Percentiles rank a stretch among this genome's conserved stretches.
Conservation (phyloP, 164 flowering plant genomes). For the Platanus orientalis region DNA sequence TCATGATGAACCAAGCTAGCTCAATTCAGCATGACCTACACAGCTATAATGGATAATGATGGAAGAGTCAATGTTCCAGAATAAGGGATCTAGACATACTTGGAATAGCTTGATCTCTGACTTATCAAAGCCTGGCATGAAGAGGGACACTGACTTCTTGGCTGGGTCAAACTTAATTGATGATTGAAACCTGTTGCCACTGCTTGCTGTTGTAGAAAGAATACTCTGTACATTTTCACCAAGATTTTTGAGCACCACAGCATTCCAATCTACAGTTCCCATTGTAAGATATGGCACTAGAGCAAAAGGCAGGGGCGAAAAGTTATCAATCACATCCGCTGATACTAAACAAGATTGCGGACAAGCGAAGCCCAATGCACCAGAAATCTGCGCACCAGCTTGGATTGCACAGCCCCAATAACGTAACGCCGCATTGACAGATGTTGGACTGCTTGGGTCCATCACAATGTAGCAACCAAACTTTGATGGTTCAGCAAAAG, state of each 20-base stretch:
- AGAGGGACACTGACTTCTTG: constrained; percentile 63
- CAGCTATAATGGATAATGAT: not conserved
- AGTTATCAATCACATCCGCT: constrained; percentile 25
- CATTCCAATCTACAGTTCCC: constrained; percentile 49
- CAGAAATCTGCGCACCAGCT: constrained; percentile 77
- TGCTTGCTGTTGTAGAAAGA: constrained; percentile 29
- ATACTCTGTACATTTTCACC: constrained; percentile 37
- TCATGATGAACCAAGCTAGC: too few species aligned
- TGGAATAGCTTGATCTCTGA: constrained; percentile 93
- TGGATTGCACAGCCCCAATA: constrained; percentile 92
- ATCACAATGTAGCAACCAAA: constrained; percentile 45
- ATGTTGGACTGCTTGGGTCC: constrained; percentile 14
- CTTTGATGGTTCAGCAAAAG: constrained; percentile 46
- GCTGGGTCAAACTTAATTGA: constrained; percentile 53
- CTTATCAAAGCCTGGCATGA: constrained; percentile 98
- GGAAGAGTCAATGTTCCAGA: not conserved
- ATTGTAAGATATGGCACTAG: constrained; percentile 44
- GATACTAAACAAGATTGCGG: constrained; percentile 22
- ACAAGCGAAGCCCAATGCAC: constrained; percentile 51
- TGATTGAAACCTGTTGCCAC: constrained; percentile 16
- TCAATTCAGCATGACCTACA: constrained; percentile 22
- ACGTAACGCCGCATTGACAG: constrained; percentile 51
- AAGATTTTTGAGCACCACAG: constrained; percentile 22
- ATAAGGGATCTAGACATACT: constrained; percentile 31
- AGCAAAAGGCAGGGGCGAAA: constrained; percentile 70